Percentiles rank a stretch among this genome's conserved stretches.
Conservation (phyloP, 1,139 yeast species). For the Geotrichum aggregatum region DNA sequence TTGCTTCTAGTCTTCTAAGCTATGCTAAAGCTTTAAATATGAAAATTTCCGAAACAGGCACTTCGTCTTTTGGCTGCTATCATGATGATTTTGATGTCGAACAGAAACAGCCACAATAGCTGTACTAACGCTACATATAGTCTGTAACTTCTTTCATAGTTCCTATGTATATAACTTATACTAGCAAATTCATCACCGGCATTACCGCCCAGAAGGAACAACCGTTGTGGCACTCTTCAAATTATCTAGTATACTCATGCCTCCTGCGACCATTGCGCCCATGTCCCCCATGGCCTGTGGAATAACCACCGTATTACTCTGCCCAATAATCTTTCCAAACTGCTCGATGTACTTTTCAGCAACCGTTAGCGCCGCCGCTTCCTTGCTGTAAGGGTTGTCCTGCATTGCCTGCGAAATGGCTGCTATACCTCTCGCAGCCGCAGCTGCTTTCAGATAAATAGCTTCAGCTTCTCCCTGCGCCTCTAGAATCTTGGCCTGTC, state of each 20-base stretch:
- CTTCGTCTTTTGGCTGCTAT: too few species aligned
- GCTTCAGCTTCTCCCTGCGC: slow-evolving; percentile 71
- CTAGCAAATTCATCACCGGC: too few species aligned
- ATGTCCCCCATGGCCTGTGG: slow-evolving; percentile 75
- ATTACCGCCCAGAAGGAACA: too few species aligned
- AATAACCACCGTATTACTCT: slow-evolving; percentile 68
- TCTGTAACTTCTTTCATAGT: too few species aligned
- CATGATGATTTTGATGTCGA: too few species aligned
- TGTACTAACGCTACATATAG: too few species aligned
- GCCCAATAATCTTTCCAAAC: slow-evolving; percentile 78
- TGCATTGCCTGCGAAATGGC: slow-evolving; percentile 63
- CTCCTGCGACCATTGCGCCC: slow-evolving; percentile 71
- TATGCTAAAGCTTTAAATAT: too few species aligned
- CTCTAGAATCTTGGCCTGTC: slow-evolving; percentile 72
- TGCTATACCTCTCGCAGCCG: slow-evolving; percentile 68
- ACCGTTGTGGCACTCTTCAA: slow-evolving; percentile 35
- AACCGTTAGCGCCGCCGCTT: slow-evolving; percentile 72
- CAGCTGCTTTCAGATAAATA: slow-evolving; percentile 62
- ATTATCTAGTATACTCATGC: slow-evolving; percentile 65
- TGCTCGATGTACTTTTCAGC: slow-evolving; percentile 83
- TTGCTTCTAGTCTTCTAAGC: too few species aligned
- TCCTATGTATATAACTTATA: too few species aligned
- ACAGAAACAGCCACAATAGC: too few species aligned
- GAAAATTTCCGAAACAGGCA: too few species aligned
- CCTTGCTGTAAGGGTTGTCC: slow-evolving; percentile 64